A percentile compares a stretch with the other conserved stretches of the same genome.
These are phyloP conservation scores for Aspergillus puulaauensis DNA, from an alignment of 2,329 filamentous ascomycete species.

Conservation along the genomic window DNA sequence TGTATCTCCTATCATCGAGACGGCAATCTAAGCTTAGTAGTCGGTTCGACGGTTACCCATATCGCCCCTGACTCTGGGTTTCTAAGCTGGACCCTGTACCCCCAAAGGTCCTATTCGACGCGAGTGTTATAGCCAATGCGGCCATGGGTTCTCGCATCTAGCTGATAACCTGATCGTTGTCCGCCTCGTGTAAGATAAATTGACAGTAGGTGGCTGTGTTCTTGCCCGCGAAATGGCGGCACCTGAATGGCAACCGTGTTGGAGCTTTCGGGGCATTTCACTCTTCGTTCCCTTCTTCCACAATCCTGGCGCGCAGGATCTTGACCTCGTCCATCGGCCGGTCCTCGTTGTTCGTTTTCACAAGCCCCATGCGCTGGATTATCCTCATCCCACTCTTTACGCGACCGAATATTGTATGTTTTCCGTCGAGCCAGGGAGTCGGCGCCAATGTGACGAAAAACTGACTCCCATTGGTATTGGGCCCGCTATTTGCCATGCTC, in stretches of 20 bases:
- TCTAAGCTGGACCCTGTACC: neutral
- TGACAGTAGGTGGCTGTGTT: neutral
- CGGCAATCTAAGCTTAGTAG: neutral
- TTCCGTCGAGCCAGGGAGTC: constrained; percentile 68
- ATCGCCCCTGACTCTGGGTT: neutral
- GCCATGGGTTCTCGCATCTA: neutral
- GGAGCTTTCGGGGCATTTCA: constrained; percentile 20
- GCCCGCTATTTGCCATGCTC: constrained; percentile 93
- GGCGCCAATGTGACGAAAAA: constrained; percentile 96
- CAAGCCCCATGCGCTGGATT: constrained; percentile 84
- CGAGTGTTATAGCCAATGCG: neutral
- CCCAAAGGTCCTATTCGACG: neutral
- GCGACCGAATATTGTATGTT: constrained; percentile 93
- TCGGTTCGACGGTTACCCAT: neutral
- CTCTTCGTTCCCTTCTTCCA: constrained; percentile 58
- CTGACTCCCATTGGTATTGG: constrained; percentile 90
- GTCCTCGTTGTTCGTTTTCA: constrained; percentile 80
- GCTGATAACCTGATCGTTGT: neutral
- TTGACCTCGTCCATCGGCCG: constrained; percentile 77
- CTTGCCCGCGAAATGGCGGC: neutral
- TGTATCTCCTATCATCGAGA: neutral
- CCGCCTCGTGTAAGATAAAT: neutral
- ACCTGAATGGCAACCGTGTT: neutral
- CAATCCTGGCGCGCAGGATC: constrained; percentile 70
- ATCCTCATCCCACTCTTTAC: constrained; percentile 80